phyloP scores from a whole-genome alignment of 139 green algal genomes.

The Closterium sp. region DNA sequence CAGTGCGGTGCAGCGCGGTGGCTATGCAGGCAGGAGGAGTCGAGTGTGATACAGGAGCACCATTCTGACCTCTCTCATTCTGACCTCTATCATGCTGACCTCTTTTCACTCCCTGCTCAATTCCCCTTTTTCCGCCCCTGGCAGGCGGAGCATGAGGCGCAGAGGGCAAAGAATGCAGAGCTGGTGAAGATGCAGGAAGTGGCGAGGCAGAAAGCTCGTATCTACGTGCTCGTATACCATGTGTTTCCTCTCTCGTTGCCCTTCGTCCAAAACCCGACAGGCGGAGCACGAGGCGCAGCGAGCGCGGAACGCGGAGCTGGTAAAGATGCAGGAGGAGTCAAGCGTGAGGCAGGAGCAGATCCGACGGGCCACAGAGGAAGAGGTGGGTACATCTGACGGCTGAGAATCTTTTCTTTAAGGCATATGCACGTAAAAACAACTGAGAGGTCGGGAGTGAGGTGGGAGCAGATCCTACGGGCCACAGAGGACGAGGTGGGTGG shows the following conservation, averaged over 20 bases:
- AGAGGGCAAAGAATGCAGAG: slow-evolving; percentile 79
- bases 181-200: slow-evolving; percentile 61
- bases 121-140: not conserved
- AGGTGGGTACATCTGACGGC: no score
- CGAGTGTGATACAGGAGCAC: not conserved
- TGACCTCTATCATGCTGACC: no score
- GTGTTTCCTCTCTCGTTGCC: no score
- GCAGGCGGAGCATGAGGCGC: slow-evolving; percentile 74
- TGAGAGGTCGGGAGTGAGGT: slow-evolving; percentile 69
- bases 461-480: slow-evolving; percentile 65
- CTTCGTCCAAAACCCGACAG: slow-evolving; percentile 41
- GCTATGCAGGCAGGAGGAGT: no score
- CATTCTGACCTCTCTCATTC: no score
- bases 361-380: slow-evolving; percentile 51
- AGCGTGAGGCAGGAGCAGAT: slow-evolving; percentile 68
- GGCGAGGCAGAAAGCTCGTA: no score
- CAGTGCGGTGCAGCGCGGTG: no score
- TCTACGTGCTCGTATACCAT: no score
- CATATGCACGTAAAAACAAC: not conserved
- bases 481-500: slow-evolving; percentile 47
- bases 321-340: slow-evolving; percentile 86
- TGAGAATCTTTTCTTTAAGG: no score
- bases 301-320: slow-evolving; percentile 83
- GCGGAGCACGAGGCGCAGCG: slow-evolving; percentile 76
- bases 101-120: not conserved